Percentiles rank a stretch among this genome's conserved stretches.
Conservation (phyloP, 805 yeast species). For the Candida sphagnicola region DNA sequence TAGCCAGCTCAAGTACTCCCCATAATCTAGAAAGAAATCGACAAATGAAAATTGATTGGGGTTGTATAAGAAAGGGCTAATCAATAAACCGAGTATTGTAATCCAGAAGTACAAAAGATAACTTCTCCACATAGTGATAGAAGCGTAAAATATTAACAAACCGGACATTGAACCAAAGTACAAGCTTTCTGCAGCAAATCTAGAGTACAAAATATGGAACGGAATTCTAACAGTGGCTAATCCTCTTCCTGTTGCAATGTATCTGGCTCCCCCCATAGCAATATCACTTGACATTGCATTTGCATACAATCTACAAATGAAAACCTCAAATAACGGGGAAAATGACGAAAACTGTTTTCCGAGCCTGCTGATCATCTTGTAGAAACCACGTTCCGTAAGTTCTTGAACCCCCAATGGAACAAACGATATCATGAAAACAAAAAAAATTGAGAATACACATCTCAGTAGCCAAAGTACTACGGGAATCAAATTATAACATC, state of each 20-base stretch:
- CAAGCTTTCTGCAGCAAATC: conserved; percentile 66
- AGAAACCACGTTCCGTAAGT: conserved; percentile 75
- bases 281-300: conserved; percentile 67
- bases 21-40: conserved; percentile 70
- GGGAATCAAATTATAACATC: conserved; percentile 72
- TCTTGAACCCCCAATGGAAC: conserved; percentile 78
- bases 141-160: conserved; percentile 50
- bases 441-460: conserved; percentile 75
- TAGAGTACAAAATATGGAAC: conserved; percentile 66
- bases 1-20: conserved; percentile 49
- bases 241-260: conserved; percentile 84
- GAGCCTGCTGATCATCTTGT: conserved; percentile 70
- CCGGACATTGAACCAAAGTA: conserved; percentile 58
- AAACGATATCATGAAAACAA: conserved; percentile 77
- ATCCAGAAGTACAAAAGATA: conserved; percentile 69
- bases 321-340: conserved; percentile 81
- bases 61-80: conserved; percentile 72
- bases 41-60: conserved; percentile 71
- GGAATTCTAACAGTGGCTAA: conserved; percentile 80
- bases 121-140: conserved; percentile 59
- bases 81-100: conserved; percentile 58
- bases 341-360: conserved; percentile 63
- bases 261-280: conserved; percentile 82
- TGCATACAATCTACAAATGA: conserved; percentile 76
- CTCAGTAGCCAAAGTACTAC: conserved; percentile 80